These are phyloP conservation scores for Allium sativum DNA, from an alignment of 106 monocot species.

Conservation along the genomic window DNA sequence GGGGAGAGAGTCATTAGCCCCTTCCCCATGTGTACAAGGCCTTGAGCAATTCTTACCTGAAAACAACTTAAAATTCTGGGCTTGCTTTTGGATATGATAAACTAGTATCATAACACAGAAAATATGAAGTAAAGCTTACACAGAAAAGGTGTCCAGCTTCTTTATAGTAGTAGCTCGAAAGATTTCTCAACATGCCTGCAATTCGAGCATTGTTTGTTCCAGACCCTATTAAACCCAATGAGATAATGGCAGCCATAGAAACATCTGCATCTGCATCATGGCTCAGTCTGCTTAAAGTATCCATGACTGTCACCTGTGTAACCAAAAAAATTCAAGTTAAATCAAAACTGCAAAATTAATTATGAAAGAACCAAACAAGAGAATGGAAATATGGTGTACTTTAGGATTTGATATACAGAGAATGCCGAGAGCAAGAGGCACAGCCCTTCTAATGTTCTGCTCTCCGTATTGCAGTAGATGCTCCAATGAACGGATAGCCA, in stretches of 20 bases:
- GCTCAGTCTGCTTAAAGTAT: conserved; percentile 89
- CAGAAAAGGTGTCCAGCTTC: conserved; percentile 97
- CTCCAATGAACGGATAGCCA: conserved; percentile 88
- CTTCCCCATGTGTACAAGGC: conserved; percentile 95
- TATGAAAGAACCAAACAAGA: no score
- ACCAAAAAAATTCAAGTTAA: background rate
- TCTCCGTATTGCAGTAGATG: conserved; percentile 94
- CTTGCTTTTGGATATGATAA: no score
- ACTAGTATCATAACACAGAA: no score
- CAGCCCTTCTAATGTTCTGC: conserved; percentile 87
- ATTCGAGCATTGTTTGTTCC: conserved; percentile 98
- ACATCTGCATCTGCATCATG: conserved; percentile 98
- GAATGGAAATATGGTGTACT: conserved; percentile 14
- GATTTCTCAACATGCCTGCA: conserved; percentile 94
- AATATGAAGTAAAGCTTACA: conserved; percentile 30
- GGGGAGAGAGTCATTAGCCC: conserved; percentile 90
- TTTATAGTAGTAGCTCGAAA: conserved; percentile 98
- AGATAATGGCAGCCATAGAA: conserved; percentile 91
- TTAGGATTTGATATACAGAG: conserved; percentile 98
- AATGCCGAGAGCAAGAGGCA: conserved; percentile 89
- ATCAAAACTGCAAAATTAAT: no score
- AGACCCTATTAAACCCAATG: conserved; percentile 87
- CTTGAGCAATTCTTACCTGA: conserved; percentile 98
- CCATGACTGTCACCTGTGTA: conserved; percentile 89
- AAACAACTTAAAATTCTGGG: no score